These are phyloP conservation scores for Turnera subulata DNA, from an alignment of 345 rosid genomes.

Conservation along the genomic window DNA sequence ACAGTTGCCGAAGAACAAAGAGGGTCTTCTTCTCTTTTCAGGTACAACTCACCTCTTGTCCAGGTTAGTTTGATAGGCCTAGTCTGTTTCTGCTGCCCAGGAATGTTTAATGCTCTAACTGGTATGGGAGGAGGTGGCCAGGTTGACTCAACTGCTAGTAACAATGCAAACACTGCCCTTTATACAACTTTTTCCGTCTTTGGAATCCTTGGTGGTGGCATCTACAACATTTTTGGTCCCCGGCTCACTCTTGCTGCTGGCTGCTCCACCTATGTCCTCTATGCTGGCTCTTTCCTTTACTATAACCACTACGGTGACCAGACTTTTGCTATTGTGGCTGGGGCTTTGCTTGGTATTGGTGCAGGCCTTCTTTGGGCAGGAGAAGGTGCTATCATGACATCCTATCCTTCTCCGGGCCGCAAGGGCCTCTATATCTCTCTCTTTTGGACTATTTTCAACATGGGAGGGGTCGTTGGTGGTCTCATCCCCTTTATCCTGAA, in stretches of 20 bases:
- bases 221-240: conserved; percentile 66
- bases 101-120: conserved; percentile 92
- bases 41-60: conserved; percentile 72
- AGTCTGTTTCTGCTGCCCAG: conserved; percentile 95
- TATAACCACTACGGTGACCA: conserved; percentile 52
- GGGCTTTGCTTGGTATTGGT: conserved; percentile 69
- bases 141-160: conserved; percentile 65
- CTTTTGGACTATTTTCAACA: conserved; percentile 61
- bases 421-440: conserved; percentile 79
- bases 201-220: conserved; percentile 59
- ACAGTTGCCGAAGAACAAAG: too few species aligned
- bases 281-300: conserved; percentile 59
- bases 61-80: conserved; percentile 73
- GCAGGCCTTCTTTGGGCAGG: conserved; percentile 97
- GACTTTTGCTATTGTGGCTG: conserved; percentile 47
- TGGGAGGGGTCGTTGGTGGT: conserved; percentile 70
- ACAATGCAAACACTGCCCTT: conserved; percentile 82
- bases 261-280: conserved; percentile 70
- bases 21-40: too few species aligned
- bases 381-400: conserved; percentile 92
- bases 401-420: conserved; percentile 73
- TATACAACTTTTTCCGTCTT: conserved; percentile 58
- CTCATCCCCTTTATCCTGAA: conserved; percentile 56
- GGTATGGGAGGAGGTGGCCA: conserved; percentile 99
- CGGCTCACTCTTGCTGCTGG: conserved; percentile 57